These are phyloP conservation scores for Geranomyces michiganensis DNA, from an alignment of 192 early-diverging fungal genomes.

Conservation along the genomic window DNA sequence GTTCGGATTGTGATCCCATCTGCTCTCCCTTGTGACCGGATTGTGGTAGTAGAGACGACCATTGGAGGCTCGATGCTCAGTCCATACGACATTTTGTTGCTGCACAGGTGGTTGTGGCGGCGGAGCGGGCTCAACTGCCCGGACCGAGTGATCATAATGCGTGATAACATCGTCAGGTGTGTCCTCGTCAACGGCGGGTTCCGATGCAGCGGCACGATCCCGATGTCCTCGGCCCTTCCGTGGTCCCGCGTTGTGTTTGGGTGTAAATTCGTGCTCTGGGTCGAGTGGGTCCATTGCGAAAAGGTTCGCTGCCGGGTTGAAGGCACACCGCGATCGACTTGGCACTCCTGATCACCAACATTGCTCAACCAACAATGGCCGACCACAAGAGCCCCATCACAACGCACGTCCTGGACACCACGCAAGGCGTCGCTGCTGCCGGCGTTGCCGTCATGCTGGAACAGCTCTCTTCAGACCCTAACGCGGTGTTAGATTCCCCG, in stretches of 20 bases:
- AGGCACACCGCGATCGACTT: too few species aligned
- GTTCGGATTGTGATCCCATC: slow-evolving; percentile 60
- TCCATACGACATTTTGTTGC: slow-evolving; percentile 26
- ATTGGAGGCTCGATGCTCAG: slow-evolving; percentile 47
- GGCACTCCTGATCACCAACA: too few species aligned
- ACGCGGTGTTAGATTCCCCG: too few species aligned
- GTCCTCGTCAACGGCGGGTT: background rate
- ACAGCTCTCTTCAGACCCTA: too few species aligned
- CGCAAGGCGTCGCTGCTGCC: too few species aligned
- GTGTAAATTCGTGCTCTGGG: slow-evolving; percentile 29
- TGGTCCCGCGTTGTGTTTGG: background rate
- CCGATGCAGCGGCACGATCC: background rate
- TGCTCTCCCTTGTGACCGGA: slow-evolving; percentile 62
- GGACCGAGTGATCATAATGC: slow-evolving; percentile 3
- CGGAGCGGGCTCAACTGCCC: slow-evolving; percentile 11
- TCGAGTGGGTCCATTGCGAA: slow-evolving; percentile 39
- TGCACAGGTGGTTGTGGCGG: slow-evolving; percentile 18
- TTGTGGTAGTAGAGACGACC: slow-evolving; percentile 79
- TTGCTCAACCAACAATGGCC: too few species aligned
- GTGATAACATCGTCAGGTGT: background rate
- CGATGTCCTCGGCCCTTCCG: background rate
- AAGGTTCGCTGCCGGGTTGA: too few species aligned
- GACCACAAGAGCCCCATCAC: too few species aligned
- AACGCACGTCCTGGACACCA: too few species aligned
- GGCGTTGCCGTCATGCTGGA: too few species aligned